phyloP scores from a whole-genome alignment of 2,329 filamentous ascomycete genomes.

The Verruconis gallopava region DNA sequence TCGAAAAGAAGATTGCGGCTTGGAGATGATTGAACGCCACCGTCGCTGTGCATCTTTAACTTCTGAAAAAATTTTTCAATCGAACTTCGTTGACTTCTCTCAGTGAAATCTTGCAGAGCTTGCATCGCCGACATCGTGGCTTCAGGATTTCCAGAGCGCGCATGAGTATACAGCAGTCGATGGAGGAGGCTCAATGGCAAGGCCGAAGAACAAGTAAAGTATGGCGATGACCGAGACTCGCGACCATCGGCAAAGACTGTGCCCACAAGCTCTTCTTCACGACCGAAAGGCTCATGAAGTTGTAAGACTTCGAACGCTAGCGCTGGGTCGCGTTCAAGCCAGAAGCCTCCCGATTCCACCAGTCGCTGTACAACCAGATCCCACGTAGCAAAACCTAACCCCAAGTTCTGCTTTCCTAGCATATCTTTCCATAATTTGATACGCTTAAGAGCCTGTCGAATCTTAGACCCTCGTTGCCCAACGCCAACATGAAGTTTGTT shows the following conservation, averaged over 20 bases:
- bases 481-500: constrained; percentile 33
- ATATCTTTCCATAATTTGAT: constrained; percentile 26
- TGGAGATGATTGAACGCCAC: not conserved
- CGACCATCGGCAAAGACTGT: constrained; percentile 17
- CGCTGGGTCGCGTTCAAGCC: constrained; percentile 32
- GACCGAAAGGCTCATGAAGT: constrained; percentile 28
- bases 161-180: constrained; percentile 26
- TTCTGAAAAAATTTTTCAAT: constrained; percentile 29
- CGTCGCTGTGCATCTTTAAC: constrained; percentile 13
- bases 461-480: constrained; percentile 25
- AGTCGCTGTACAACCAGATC: constrained; percentile 36
- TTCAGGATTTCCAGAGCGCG: constrained; percentile 25
- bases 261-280: constrained; percentile 26
- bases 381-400: constrained; percentile 30
- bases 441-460: constrained; percentile 21
- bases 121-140: constrained; percentile 26
- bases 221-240: constrained; percentile 18
- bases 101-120: constrained; percentile 27
- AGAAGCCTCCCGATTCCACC: constrained; percentile 34
- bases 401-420: constrained; percentile 24
- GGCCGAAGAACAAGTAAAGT: constrained; percentile 33
- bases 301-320: constrained; percentile 27
- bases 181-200: constrained; percentile 30
- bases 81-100: constrained; percentile 30
- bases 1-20: not conserved